Evolutionary conservation across 2,329 filamentous ascomycete genomes (phyloP), one percentile per base, ranked within the genome.

Genomic region (Dothiorella sarmentorum): DNA sequence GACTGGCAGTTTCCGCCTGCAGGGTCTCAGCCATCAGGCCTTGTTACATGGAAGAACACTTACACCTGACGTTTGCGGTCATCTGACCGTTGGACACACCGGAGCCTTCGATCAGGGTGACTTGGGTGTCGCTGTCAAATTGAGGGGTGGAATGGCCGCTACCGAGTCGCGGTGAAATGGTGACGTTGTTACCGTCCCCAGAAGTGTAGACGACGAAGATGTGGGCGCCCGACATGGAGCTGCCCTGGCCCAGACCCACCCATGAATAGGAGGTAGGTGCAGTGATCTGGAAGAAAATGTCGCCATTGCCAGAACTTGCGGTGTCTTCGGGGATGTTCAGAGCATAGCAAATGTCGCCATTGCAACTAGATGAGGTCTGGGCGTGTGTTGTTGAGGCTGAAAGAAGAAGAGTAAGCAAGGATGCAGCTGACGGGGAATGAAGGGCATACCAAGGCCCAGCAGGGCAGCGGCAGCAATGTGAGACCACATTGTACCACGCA

Each of bases 151-250:
- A 61, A 29, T 82, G 67, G 6, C 80, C 80, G 11, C 64, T 71
- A 7, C 76, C 77, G 6, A 73, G 63, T 38, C 83, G 72, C 9
- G 82, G 79, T 3, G 82, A 85, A 7, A 86, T 63, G 0, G 83
- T 86, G 13, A 85, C 80, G 62, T 84, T 85, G 42, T 70, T 76
- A 24, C 80, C 78, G 35, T 70, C 70, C 37, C 76, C 71, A 24
- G 78, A 75, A n/a, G 80, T 76, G 64, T 85, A 85, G 5, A 84
- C 73, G 42, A 85, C 71, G 65, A 85, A 85, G 45, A 86, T 84
- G 67, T 84, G 83, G 5, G 83, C 69, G 20, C 77, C 78, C 15
- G 68, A 63, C 83, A 85, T 86, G 18, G 67, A 62, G 2, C 63
- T 71, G 24, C 83, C 83, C 66, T 85, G 81, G 7, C 82, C 83